A percentile compares a stretch with the other conserved stretches of the same genome.
Evolutionary conservation across 371 early-diverging fungal genomes (phyloP).

Genomic region (Apophysomyces ossiformis): DNA sequence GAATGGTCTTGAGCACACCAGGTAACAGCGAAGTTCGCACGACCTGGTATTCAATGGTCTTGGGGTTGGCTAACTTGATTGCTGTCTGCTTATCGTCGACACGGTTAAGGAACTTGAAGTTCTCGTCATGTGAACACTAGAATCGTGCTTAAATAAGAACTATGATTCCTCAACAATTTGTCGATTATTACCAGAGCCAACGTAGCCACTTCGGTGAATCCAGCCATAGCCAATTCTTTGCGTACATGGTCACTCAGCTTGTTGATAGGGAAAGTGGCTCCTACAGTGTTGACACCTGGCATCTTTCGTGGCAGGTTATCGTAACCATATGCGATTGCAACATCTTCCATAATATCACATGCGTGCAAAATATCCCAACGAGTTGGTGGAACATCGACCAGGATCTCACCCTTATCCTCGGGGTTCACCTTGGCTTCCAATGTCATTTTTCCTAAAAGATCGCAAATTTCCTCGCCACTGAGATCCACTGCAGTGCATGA

Average conservation of each 20-base stretch:
- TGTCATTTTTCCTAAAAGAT: constrained; percentile 86
- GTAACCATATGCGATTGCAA: constrained; percentile 99
- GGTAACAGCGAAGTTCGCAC: constrained; percentile 95
- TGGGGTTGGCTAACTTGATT: constrained; percentile 94
- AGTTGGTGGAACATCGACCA: constrained; percentile 90
- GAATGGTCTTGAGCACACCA: constrained; percentile 96
- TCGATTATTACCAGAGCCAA: constrained; percentile 80
- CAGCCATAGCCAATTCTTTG: constrained; percentile 89
- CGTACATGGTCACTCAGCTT: constrained; percentile 92
- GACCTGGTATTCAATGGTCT: constrained; percentile 95
- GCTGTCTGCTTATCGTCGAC: constrained; percentile 80
- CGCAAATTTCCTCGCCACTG: constrained; percentile 75
- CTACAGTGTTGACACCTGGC: constrained; percentile 87
- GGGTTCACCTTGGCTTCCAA: constrained; percentile 71
- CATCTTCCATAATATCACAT: constrained; percentile 99
- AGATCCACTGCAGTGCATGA: constrained; percentile 79
- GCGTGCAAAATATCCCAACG: constrained; percentile 98
- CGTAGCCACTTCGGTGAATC: constrained; percentile 97
- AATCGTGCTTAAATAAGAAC: background rate
- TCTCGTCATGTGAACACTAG: constrained; percentile 96
- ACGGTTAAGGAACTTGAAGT: constrained; percentile 87
- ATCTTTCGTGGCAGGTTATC: constrained; percentile 91
- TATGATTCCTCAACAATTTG: background rate
- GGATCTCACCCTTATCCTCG: constrained; percentile 64
- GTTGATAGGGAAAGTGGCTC: constrained; percentile 91